A percentile compares a stretch with the other conserved stretches of the same genome.
These are phyloP conservation scores for Solanum sparsipilum DNA, from an alignment of 257 asterid species.

Conservation along the genomic window DNA sequence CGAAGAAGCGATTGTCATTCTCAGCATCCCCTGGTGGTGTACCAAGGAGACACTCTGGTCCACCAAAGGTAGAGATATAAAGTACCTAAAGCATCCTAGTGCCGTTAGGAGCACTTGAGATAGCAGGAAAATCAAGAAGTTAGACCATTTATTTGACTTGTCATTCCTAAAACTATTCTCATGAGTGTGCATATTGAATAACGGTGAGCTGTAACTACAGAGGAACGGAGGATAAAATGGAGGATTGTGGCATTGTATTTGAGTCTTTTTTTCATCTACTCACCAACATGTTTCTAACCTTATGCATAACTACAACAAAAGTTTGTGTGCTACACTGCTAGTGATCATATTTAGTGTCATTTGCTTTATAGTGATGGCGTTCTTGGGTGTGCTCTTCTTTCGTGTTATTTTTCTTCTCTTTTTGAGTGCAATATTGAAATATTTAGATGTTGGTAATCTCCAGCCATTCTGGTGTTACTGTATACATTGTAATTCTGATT, in stretches of 20 bases:
- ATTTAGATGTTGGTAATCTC: neutral
- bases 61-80: slow-evolving; percentile 15
- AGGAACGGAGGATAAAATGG: neutral
- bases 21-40: slow-evolving; percentile 34
- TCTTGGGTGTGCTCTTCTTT: neutral
- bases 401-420: neutral
- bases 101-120: neutral
- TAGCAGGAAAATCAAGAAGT: neutral
- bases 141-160: neutral
- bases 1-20: slow-evolving; percentile 48
- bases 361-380: neutral
- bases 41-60: slow-evolving; percentile 29
- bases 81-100: neutral
- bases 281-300: neutral
- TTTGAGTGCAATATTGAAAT: neutral
- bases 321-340: neutral
- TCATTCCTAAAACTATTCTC: neutral
- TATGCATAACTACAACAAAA: neutral
- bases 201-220: neutral
- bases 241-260: neutral
- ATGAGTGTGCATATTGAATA: neutral
- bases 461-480: neutral
- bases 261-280: neutral
- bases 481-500: neutral
- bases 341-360: neutral